A percentile compares a stretch with the other conserved stretches of the same genome.
Conservation (phyloP, 2,329 filamentous ascomycete genomes). For the Neospermospora avenae region DNA sequence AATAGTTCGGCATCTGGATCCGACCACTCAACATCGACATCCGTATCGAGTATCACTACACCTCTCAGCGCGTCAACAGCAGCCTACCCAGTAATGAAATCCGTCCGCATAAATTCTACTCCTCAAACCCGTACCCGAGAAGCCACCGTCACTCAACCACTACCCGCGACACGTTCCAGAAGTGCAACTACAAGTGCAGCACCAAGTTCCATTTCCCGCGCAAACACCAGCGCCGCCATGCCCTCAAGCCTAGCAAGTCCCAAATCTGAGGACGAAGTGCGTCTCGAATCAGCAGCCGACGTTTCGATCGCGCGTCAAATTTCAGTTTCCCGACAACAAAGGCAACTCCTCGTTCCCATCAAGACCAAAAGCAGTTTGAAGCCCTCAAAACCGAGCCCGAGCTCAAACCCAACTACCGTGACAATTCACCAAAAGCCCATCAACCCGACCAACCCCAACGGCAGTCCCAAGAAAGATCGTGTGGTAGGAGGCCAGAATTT, state of each 20-base stretch:
- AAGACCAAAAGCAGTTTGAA: constrained; percentile 32
- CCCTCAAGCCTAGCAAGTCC: neutral
- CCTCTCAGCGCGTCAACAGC: constrained; percentile 14
- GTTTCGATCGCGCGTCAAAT: constrained; percentile 68
- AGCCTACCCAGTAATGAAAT: constrained; percentile 6
- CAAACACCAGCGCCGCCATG: constrained; percentile 5
- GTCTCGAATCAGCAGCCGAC: constrained; percentile 55
- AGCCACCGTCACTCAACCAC: neutral
- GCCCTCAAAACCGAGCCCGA: no score
- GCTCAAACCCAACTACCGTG: constrained; percentile 12
- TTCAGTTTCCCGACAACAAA: constrained; percentile 60
- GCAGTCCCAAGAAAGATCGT: constrained; percentile 4
- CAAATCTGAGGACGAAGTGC: constrained; percentile 37
- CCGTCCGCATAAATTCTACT: constrained; percentile 4
- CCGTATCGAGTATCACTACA: constrained; percentile 20
- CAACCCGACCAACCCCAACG: neutral
- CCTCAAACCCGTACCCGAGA: neutral
- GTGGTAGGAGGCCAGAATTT: constrained; percentile 8
- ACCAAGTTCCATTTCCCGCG: neutral
- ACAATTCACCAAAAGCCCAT: neutral
- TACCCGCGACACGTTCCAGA: constrained; percentile 1
- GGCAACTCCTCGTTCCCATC: constrained; percentile 54
- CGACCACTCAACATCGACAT: constrained; percentile 23
- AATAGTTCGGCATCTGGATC: constrained; percentile 20
- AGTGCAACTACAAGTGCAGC: constrained; percentile 7